Percentiles rank a stretch among this genome's conserved stretches.
Evolutionary conservation across 768 basidiomycete species (phyloP).

Genomic region (Boletellus emodensis): DNA sequence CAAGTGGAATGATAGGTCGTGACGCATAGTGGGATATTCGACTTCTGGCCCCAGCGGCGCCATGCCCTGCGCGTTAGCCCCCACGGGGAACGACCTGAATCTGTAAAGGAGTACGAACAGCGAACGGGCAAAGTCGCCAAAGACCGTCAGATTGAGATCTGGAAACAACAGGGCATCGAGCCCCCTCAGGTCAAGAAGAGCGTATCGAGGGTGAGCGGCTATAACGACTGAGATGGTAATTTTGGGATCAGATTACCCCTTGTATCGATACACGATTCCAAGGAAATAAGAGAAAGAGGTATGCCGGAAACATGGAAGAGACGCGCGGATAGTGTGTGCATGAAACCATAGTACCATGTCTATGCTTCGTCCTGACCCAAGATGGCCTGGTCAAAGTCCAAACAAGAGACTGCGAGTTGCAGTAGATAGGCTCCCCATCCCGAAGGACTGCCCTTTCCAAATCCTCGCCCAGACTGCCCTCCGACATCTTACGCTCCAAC

Average conservation of each 20-base stretch:
- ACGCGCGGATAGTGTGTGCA: too few relatives aligned
- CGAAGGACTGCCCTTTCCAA: constrained; percentile 20
- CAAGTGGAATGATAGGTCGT: constrained; percentile 45
- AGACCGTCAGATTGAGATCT: constrained; percentile 70
- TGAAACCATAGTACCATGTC: too few relatives aligned
- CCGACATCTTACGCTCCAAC: constrained; percentile 7
- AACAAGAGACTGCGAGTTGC: constrained; percentile 16
- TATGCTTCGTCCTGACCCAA: constrained; percentile 1
- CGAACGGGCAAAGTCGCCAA: constrained; percentile 64
- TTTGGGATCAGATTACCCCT: neutral
- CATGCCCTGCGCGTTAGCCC: constrained; percentile 82
- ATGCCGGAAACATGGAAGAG: too few relatives aligned
- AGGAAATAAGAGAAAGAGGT: too few relatives aligned
- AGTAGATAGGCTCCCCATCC: constrained; percentile 20
- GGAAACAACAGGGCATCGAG: constrained; percentile 60
- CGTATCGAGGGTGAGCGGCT: constrained; percentile 44
- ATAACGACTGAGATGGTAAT: constrained; percentile 49
- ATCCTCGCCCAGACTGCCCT: constrained; percentile 12
- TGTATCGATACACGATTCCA: constrained; percentile 4
- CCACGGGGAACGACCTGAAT: constrained; percentile 73
- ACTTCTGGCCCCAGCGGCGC: constrained; percentile 74
- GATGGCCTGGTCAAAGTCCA: constrained; percentile 19
- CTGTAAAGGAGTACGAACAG: constrained; percentile 66
- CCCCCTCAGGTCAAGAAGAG: constrained; percentile 31
- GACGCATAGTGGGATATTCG: constrained; percentile 77